Evolutionary conservation across 257 asterid genomes (phyloP).

Genomic region (Rehmannia glutinosa): DNA sequence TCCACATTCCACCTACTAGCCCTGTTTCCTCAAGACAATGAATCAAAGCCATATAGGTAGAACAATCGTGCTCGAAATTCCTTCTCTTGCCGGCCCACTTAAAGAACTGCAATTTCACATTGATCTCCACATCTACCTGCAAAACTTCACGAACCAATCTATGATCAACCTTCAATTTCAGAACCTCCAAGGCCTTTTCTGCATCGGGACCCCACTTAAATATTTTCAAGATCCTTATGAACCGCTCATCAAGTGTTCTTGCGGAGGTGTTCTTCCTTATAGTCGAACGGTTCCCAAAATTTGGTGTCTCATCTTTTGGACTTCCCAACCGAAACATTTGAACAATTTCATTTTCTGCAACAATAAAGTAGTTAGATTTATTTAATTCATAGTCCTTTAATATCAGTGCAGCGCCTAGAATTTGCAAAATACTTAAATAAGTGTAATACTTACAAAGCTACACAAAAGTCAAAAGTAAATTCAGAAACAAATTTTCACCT

Average conservation of each 20-base stretch:
- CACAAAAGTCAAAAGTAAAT: background rate
- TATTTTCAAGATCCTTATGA: conserved; percentile 75
- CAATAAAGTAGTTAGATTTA: background rate
- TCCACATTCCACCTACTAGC: conserved; percentile 70
- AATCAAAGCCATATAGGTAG: conserved; percentile 63
- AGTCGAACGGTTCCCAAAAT: conserved; percentile 14
- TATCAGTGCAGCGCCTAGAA: background rate
- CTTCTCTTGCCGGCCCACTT: conserved; percentile 83
- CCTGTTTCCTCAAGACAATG: conserved; percentile 65
- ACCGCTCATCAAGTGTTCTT: conserved; percentile 75
- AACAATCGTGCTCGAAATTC: conserved; percentile 64
- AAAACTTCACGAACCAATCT: conserved; percentile 71
- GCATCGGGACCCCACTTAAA: conserved; percentile 96
- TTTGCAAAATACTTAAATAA: background rate
- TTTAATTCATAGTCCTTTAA: conserved; percentile 6
- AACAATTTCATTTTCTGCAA: conserved; percentile 78
- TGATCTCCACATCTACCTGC: conserved; percentile 69
- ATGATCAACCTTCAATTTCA: conserved; percentile 62
- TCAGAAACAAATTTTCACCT: conserved; percentile 31
- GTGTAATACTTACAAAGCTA: background rate
- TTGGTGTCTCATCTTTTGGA: conserved; percentile 42
- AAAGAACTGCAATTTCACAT: conserved; percentile 71
- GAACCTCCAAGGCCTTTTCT: conserved; percentile 79
- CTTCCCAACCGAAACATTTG: conserved; percentile 63
- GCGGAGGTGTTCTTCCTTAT: conserved; percentile 23